phyloP scores from a whole-genome alignment of 2,329 filamentous ascomycete genomes.

The Monosporascus sp. region DNA sequence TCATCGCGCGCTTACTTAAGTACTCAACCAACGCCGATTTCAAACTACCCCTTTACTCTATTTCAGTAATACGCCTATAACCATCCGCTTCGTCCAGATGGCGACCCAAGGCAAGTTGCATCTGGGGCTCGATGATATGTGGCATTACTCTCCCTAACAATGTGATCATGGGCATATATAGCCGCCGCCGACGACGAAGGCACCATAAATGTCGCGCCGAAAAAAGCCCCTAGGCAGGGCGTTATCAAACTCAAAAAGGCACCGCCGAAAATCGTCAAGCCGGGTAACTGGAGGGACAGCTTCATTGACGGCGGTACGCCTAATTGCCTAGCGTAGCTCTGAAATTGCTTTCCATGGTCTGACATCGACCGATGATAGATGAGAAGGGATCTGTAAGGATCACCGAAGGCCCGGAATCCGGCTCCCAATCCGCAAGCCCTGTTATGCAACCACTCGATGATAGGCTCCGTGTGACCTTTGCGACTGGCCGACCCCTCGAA shows the following conservation, averaged over 20 bases:
- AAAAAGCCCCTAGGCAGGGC: slow-evolving; percentile 45
- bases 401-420: slow-evolving; percentile 34
- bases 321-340: neutral
- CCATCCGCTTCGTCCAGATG: neutral
- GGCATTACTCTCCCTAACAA: slow-evolving; percentile 1
- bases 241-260: slow-evolving; percentile 60
- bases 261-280: slow-evolving; percentile 57
- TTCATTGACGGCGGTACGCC: slow-evolving; percentile 56
- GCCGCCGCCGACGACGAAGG: slow-evolving; percentile 47
- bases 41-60: no score
- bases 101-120: neutral
- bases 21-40: no score
- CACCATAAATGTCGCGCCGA: slow-evolving; percentile 60
- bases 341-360: neutral
- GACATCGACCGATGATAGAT: slow-evolving; percentile 28
- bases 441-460: slow-evolving; percentile 69
- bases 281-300: slow-evolving; percentile 69
- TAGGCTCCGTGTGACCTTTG: slow-evolving; percentile 71
- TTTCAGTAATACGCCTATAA: no score
- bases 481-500: slow-evolving; percentile 74
- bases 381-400: slow-evolving; percentile 49
- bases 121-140: slow-evolving; percentile 2
- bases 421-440: slow-evolving; percentile 44
- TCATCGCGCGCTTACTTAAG: neutral
- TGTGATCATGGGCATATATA: slow-evolving; percentile 13